These are phyloP conservation scores for Candida insectalens DNA, from an alignment of 805 yeast genomes.

Conservation along the genomic window DNA sequence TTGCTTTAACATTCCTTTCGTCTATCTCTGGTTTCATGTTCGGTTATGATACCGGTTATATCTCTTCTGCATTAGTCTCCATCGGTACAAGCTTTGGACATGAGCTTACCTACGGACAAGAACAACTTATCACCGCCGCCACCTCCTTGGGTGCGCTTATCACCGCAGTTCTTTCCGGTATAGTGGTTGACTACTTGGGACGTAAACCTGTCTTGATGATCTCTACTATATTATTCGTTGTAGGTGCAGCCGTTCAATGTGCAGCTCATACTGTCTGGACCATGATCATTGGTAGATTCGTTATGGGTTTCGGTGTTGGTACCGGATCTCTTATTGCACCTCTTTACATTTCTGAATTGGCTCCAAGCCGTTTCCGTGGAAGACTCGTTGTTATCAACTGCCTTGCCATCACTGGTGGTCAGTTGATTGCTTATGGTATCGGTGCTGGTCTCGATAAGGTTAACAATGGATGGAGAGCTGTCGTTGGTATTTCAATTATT, in stretches of 20 bases:
- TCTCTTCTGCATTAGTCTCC: constrained; percentile 85
- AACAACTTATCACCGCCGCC: constrained; percentile 87
- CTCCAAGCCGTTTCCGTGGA: constrained; percentile 88
- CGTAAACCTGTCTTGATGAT: constrained; percentile 77
- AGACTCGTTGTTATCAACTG: constrained; percentile 83
- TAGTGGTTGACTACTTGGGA: constrained; percentile 74
- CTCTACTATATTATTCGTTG: constrained; percentile 70
- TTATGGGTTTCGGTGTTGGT: constrained; percentile 97
- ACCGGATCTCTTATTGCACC: constrained; percentile 94
- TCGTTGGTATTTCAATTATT: constrained; percentile 83
- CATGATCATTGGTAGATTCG: constrained; percentile 84
- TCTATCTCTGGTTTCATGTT: constrained; percentile 94
- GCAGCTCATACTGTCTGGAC: constrained; percentile 77
- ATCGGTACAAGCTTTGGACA: constrained; percentile 69
- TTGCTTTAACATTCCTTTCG: constrained; percentile 61
- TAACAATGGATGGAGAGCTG: constrained; percentile 83
- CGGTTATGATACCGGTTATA: constrained; percentile 97
- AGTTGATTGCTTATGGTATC: constrained; percentile 84
- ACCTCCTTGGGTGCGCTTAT: constrained; percentile 90
- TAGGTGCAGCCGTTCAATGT: constrained; percentile 81
- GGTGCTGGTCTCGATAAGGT: constrained; percentile 78
- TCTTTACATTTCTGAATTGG: constrained; percentile 81
- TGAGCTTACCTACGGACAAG: constrained; percentile 61
- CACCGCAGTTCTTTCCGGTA: constrained; percentile 71
- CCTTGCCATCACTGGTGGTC: constrained; percentile 90